Base-by-base conservation (phyloP, 2,329 filamentous ascomycete genomes). In the Keithomyces neogunnii region DNA sequence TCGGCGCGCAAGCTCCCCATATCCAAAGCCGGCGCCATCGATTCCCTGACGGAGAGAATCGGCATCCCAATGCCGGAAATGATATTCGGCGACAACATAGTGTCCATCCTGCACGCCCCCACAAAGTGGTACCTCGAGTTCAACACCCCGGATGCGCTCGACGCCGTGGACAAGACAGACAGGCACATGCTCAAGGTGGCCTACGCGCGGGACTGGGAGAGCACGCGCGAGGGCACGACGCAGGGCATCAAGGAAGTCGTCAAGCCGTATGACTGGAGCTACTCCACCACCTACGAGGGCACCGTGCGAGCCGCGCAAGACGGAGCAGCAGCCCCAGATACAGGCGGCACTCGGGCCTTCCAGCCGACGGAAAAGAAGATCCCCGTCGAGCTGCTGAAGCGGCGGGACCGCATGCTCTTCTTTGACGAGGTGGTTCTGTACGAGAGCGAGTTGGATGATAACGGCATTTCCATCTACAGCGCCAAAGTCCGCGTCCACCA, bases 231-330 rank as follows among this genome's bases (percentile, higher is more conserved):
- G 66, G 83, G 85, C 67, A 88, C 88, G 60, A 86, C 87, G 47
- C 87, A 90, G 61, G 88, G 86, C 51, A 96, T 99, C 66, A 89
- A 89, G 64, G 89, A 96, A 65, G 85, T 96, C 30, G 89, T 99
- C 50, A 91, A 91, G 72, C 91, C 92, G 3, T 99, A 95, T 66
- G 93, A 99, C 72, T 99, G 93, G 93, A 96, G 89, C 55, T 99
- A 97, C 71, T 93, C 84, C 58, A 96, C 92, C 36, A 79, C 85
- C 58, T 99, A 96, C 69, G 79, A 78, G 51, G 93, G 93, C 48
- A 89, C 86, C 2, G 42, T 50, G 40, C 26, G 40, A 3, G 70
- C 85, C 40, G 65, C 71, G n/a, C n/a, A 13, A 40, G n/a, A 49
- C 62, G 52, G 49, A 61, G 42, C 36, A 19, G 11, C 36, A 39